Base-by-base conservation (phyloP, 768 basidiomycete species). In the Suillus ampliporus region DNA sequence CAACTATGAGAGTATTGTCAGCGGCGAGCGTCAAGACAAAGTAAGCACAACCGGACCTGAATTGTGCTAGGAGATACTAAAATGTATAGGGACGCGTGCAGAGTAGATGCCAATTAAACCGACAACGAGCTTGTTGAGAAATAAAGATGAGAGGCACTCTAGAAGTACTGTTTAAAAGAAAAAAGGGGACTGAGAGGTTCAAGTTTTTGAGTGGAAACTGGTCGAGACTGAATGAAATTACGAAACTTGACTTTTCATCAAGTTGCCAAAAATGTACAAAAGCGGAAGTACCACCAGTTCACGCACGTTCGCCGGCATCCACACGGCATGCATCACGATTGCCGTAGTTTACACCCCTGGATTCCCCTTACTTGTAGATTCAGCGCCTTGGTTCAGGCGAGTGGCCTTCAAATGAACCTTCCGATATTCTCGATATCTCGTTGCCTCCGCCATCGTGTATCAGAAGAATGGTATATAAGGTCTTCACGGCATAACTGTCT, bases 161-260 rank as follows among this genome's bases (percentile, higher is more conserved):
- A 38, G 37, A 38, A 11, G 15, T 17, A 26, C 23, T 38, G 37
- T 40, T 56, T 10, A 56, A 40, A 31, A 26, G 17, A 31, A 51
- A 51, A 51, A 38, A 26, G 23, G 21, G 8, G 21, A 23, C 35
- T 9, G n/a, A 37, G 11, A 37, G 11, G 53, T 37, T 54, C 53
- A 23, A 67, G 64, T 59, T 73, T 76, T 68, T 65, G 66, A 75
- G 56, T 58, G 73, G 46, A 58, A 46, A 63, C 60, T 65, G 67
- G 76, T 78, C 74, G 71, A 73, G 77, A 56, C 23, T 77, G 75
- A 77, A 75, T 78, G 76, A 71, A 76, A 77, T 76, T 76, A 67
- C 50, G 37, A 56, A 38, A 69, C 63, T 58, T 66, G 67, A 69
- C 63, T 44, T 65, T 57, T 40, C 66, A 67, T 68, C 56, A 56